phyloP scores from a whole-genome alignment of 2,329 filamentous ascomycete genomes.

The Colletotrichum limetticola region DNA sequence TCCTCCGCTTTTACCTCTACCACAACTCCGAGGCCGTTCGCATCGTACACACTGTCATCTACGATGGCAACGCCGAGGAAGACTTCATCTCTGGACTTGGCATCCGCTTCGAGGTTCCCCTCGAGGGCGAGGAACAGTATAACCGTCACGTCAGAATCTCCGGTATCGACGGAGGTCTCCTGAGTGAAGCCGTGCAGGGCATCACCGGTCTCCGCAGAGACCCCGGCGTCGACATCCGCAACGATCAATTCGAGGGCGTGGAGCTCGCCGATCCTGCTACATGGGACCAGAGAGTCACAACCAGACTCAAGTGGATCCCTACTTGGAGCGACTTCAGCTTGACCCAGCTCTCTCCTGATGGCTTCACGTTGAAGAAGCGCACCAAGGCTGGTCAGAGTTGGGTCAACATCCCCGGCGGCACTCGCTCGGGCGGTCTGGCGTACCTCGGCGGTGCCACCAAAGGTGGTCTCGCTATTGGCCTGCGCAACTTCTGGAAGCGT shows the following conservation, averaged over 20 bases:
- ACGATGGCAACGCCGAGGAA: slow-evolving; percentile 58
- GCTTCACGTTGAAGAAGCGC: slow-evolving; percentile 69
- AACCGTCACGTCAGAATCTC: slow-evolving; percentile 69
- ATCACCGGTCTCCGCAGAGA: slow-evolving; percentile 68
- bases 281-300: slow-evolving; percentile 58
- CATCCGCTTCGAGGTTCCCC: slow-evolving; percentile 64
- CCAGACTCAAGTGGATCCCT: slow-evolving; percentile 65
- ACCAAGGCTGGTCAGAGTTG: slow-evolving; percentile 67
- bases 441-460: slow-evolving; percentile 67
- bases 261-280: slow-evolving; percentile 54
- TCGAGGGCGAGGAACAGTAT: slow-evolving; percentile 62
- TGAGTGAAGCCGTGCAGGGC: slow-evolving; percentile 68
- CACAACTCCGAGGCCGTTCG: slow-evolving; percentile 64
- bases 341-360: slow-evolving; percentile 67
- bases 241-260: slow-evolving; percentile 60
- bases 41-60: slow-evolving; percentile 66
- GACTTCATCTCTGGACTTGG: slow-evolving; percentile 67
- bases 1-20: slow-evolving; percentile 69
- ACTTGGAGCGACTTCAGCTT: slow-evolving; percentile 68
- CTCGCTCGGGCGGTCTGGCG: slow-evolving; percentile 64
- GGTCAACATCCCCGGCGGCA: slow-evolving; percentile 68
- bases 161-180: slow-evolving; percentile 63
- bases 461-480: slow-evolving; percentile 68
- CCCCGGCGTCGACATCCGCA: slow-evolving; percentile 59
- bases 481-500: slow-evolving; percentile 72